phyloP scores from a whole-genome alignment of 345 rosid genomes.

The Cardamine resedifolia region DNA sequence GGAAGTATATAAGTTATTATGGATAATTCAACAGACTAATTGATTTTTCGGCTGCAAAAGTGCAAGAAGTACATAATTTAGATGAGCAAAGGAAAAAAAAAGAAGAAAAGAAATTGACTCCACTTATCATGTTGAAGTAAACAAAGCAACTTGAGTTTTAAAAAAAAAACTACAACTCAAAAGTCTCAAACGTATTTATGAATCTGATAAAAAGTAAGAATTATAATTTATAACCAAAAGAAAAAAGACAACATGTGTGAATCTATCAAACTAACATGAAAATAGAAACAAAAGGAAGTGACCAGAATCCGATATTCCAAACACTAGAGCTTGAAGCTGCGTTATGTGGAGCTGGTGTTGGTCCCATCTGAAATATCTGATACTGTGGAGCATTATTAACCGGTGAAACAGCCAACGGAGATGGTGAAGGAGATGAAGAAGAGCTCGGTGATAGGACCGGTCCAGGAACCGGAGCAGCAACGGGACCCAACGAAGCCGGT shows the following conservation, averaged over 20 bases:
- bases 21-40: background rate
- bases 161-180: background rate
- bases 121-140: background rate
- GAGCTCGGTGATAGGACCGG: background rate
- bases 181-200: background rate
- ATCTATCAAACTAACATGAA: background rate
- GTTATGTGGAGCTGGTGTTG: conserved; percentile 10
- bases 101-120: background rate
- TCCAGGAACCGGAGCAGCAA: conserved; percentile 7
- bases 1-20: background rate
- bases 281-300: background rate
- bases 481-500: background rate
- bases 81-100: background rate
- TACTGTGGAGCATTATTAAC: conserved; percentile 1
- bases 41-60: background rate
- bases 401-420: background rate
- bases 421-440: conserved; percentile 9
- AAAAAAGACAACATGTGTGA: background rate
- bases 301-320: conserved; percentile 6
- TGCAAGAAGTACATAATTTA: background rate
- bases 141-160: background rate
- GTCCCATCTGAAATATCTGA: conserved; percentile 18
- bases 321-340: background rate
- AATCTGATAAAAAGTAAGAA: background rate
- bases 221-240: background rate